Base-by-base conservation (phyloP, 2,329 filamentous ascomycete genomes). In the Emydomyces testavorans region DNA sequence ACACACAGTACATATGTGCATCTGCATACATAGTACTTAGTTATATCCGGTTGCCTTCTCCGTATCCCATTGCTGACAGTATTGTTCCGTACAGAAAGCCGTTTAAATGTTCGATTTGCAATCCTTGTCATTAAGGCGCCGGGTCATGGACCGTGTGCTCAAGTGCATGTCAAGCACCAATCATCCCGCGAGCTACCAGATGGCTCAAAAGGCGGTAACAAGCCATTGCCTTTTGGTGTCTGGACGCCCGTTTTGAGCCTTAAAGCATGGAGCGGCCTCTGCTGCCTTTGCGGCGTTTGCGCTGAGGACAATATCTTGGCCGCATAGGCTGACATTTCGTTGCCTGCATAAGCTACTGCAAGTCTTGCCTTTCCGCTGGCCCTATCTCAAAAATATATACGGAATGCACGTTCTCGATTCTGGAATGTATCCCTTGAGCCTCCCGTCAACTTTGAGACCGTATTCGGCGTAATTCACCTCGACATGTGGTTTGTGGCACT, bases 351-450 rank as follows among this genome's bases (percentile, higher is more conserved):
- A 38, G 18, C 43, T 38, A 38, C 43, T 46, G 43, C 43, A 31
- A 28, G 43, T 37, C 35, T 46, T 38, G 24, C 35, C 21, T 36
- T 46, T 46, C 43, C 43, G 43, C n/a, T 46, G 43, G 43, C 43
- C 43, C 16, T 46, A 46, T 46, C 43, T 21, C 20, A 32, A 3
- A 21, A 34, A 32, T 23, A 34, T 15, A 32, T 29, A 23, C 28
- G 28, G 5, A 24, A 34, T 28, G 16, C 40, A 24, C 29, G 15
- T 43, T 31, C 13, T 20, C 3, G 8, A 23, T n/a, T 43, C 15
- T 18, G 11, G 23, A 16, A n/a, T n/a, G 11, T 3, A 6, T 13
- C 16, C 11, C 16, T 31, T 32, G 15, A 15, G 5, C 10, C 13
- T 13, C 18, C 16, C 23, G 6, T 15, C 2, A 20, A 15, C 23